Evolutionary conservation across 2,329 filamentous ascomycete genomes (phyloP), one percentile per base, ranked within the genome.

Genomic region (Talaromyces sp.): DNA sequence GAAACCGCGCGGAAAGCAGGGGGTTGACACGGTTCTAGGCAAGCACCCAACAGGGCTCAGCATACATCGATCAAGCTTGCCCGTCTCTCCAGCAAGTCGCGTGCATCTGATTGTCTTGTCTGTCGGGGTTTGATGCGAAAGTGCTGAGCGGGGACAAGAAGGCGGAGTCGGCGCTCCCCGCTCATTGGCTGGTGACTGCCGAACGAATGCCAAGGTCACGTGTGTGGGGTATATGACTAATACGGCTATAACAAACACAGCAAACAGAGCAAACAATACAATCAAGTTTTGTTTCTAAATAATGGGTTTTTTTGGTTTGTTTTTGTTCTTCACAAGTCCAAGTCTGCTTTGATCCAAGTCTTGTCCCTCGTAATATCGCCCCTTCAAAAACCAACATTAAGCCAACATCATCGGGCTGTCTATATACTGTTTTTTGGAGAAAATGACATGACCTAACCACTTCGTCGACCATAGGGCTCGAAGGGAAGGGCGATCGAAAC

Each of bases 401-500:
- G 6, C 6, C 6, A 38, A 38, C 0, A 5, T 14, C 5, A 8
- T n/a, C n/a, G 17, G 35, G 17, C 7, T 35, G 32, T 35, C 5
- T 38, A 38, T n/a, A n/a, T n/a, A 14, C n/a, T 26, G 12, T 21
- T 26, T 19, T 50, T 32, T 38, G 17, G 7, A 38, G 14, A 17
- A 8, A n/a, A n/a, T n/a, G 17, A 7, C 19, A 19, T 29, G 17
- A 38, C 43, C 43, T 35, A 54, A 17, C 48, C 14, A 57, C 56
- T 57, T 9, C 60, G 46, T 48, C 54, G 53, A 35, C 60, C 60
- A 27, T 56, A 59, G 17, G 66, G 64, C 46, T 68, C 66, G 38
- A 68, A 54, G 1, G 66, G 66, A 12, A 68, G 64, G 2, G 65
- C 9, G 3, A 60, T n/a, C 3, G 66, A 61, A 26, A 65, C 57